Base-by-base conservation (phyloP, 805 yeast genomes). In the Yamadazyma nakazawae region DNA sequence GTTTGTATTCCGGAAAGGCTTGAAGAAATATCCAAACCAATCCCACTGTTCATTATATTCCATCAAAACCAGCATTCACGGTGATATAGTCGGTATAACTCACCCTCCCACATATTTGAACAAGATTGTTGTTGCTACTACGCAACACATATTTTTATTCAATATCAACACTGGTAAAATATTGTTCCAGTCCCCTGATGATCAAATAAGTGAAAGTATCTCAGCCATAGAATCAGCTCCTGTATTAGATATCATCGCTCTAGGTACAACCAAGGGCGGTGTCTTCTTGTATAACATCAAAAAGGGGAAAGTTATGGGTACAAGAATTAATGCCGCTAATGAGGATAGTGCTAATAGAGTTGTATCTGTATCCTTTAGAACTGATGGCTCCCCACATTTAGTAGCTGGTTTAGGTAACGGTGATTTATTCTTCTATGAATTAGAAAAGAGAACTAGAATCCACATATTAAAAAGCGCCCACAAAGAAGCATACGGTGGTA, bases 21-120 rank as follows among this genome's bases (percentile, higher is more conserved):
- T 70, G 3, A 58, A 63, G 9, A 80, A 74, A 63, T 66, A 66
- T 62, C 81, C 80, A 16, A 76, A 84, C n/a, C 85, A 80, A 54
- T 75, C 77, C 46, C 85, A 90, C 64, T 81, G 96, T 4, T 72
- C 82, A 13, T 64, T 91, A 42, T 66, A 69, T 37, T 60, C 81
- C 42, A 60, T 71, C 45, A 65, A 65, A 46, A 79, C 83, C 24
- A 65, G 75, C n/a, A 64, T 83, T 13, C 83, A 85, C 53, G 97
- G 96, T 18, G 76, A 74, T 7, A 76, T 94, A 14, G 83, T 85
- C 10, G 84, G 82, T 37, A 54, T 86, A 16, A 58, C 80, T 10
- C 99, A 94, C 63, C 84, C 92, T 42, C 91, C 97, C 26, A 92
- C 99, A 0, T 91, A 92, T 61, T 66, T 95, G 59, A 94, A 94